Percentiles rank a stretch among this genome's conserved stretches.
phyloP scores from a whole-genome alignment of 164 flowering plant genomes.

The Stephania japonica region DNA sequence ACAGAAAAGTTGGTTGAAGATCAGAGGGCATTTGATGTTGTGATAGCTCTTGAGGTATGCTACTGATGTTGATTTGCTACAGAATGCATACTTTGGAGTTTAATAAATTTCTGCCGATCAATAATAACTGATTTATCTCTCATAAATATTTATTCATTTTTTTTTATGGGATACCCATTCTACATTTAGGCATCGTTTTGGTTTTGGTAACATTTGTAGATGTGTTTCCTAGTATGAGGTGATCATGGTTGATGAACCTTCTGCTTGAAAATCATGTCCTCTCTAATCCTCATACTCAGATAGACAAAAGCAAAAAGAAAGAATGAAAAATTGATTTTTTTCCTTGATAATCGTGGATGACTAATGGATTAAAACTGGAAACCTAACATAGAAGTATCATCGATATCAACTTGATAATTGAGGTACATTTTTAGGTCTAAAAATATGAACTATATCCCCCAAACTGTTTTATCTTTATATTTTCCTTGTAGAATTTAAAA shows the following conservation, averaged over 20 bases:
- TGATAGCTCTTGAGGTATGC: constrained; percentile 80
- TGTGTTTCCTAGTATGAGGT: neutral
- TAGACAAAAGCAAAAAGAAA: neutral
- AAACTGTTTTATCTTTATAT: no score
- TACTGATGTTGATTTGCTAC: constrained; percentile 7
- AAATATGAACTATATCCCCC: no score
- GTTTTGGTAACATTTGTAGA: neutral
- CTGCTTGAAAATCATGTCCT: neutral
- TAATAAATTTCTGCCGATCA: neutral
- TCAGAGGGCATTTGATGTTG: constrained; percentile 77
- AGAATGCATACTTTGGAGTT: neutral
- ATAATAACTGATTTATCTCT: neutral
- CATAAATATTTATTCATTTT: neutral
- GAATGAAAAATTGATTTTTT: no score
- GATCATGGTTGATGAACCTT: neutral
- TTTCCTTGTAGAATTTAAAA: no score
- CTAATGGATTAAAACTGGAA: no score
- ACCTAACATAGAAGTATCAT: no score
- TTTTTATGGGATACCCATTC: neutral
- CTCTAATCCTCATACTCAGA: neutral
- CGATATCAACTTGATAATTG: no score
- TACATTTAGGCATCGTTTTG: neutral
- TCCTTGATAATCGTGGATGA: no score
- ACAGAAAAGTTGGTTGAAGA: constrained; percentile 89
- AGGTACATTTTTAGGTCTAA: no score